These are phyloP conservation scores for Arachnomyces sp. DNA, from an alignment of 2,329 filamentous ascomycete genomes.

Conservation along the genomic window DNA sequence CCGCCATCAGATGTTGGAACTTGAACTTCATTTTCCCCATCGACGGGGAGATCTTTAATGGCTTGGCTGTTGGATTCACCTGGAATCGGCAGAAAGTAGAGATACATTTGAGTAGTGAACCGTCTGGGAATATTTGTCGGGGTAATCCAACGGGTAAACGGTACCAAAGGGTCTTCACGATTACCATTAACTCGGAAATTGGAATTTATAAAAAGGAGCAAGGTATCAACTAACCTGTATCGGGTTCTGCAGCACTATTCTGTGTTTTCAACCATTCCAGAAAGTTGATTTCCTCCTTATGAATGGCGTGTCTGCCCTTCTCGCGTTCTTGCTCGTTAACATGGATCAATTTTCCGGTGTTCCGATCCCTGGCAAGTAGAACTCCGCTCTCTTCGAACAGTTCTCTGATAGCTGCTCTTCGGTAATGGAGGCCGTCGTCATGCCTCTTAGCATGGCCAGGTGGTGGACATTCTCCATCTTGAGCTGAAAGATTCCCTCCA, in stretches of 20 bases:
- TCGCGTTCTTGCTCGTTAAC: constrained; percentile 56
- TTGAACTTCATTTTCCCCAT: constrained; percentile 52
- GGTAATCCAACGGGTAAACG: constrained; percentile 90
- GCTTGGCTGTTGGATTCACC: constrained; percentile 24
- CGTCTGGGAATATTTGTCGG: constrained; percentile 61
- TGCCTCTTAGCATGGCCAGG: constrained; percentile 53
- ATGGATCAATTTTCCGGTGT: constrained; percentile 48
- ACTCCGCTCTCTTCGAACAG: constrained; percentile 95
- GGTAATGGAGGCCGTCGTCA: constrained; percentile 63
- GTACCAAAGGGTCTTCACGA: constrained; percentile 54
- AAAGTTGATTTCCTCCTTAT: constrained; percentile 60
- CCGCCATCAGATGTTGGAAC: constrained; percentile 65
- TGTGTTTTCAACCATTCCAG: constrained; percentile 51
- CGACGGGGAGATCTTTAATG: constrained; percentile 25
- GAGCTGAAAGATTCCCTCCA: constrained; percentile 68
- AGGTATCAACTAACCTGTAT: constrained; percentile 45
- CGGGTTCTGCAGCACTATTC: constrained; percentile 36
- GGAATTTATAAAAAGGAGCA: not conserved
- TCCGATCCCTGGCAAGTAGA: constrained; percentile 53
- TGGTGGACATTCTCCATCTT: constrained; percentile 60
- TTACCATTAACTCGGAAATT: not conserved
- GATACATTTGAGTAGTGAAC: constrained; percentile 94
- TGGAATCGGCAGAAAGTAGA: constrained; percentile 73
- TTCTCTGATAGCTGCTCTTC: constrained; percentile 79
- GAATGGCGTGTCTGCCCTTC: constrained; percentile 59